Percentiles rank a stretch among this genome's conserved stretches.
These are phyloP conservation scores for Diplodia mutila DNA, from an alignment of 2,329 filamentous ascomycete genomes.

Conservation along the genomic window DNA sequence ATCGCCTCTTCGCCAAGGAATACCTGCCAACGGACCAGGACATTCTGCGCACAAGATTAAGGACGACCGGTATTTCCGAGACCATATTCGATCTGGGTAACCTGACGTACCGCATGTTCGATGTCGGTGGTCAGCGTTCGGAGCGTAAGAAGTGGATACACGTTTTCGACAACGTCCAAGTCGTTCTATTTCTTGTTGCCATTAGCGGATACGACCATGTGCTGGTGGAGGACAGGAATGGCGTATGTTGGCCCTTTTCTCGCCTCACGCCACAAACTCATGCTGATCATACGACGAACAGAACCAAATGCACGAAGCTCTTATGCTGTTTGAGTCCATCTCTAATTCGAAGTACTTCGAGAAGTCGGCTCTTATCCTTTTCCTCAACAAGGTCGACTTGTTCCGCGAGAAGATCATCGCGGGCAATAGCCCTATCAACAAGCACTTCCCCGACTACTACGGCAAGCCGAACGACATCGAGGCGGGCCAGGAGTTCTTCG, in stretches of 20 bases:
- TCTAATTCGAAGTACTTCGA: conserved; percentile 58
- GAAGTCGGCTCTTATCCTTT: conserved; percentile 56
- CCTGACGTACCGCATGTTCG: conserved; percentile 95
- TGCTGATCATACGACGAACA: conserved; percentile 33
- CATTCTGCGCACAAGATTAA: conserved; percentile 83
- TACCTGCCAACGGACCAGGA: conserved; percentile 95
- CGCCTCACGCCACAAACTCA: background rate
- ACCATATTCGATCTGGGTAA: conserved; percentile 90
- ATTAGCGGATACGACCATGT: conserved; percentile 97
- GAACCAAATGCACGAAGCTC: conserved; percentile 61
- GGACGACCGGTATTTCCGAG: conserved; percentile 95
- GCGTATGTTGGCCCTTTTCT: conserved; percentile 61
- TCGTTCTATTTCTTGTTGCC: conserved; percentile 88
- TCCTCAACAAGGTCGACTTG: conserved; percentile 59
- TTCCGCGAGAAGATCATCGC: conserved; percentile 55
- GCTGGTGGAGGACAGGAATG: conserved; percentile 93
- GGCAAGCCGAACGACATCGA: conserved; percentile 51
- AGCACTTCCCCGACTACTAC: conserved; percentile 55
- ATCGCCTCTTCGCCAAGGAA: conserved; percentile 65
- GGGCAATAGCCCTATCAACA: conserved; percentile 52
- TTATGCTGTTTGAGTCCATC: conserved; percentile 59
- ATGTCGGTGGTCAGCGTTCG: conserved; percentile 88
- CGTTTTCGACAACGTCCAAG: conserved; percentile 93
- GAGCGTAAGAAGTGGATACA: conserved; percentile 98
- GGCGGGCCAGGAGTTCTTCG: conserved; percentile 55